Base-by-base conservation (phyloP, 2,329 filamentous ascomycete species). In the Paraphoma sp. region DNA sequence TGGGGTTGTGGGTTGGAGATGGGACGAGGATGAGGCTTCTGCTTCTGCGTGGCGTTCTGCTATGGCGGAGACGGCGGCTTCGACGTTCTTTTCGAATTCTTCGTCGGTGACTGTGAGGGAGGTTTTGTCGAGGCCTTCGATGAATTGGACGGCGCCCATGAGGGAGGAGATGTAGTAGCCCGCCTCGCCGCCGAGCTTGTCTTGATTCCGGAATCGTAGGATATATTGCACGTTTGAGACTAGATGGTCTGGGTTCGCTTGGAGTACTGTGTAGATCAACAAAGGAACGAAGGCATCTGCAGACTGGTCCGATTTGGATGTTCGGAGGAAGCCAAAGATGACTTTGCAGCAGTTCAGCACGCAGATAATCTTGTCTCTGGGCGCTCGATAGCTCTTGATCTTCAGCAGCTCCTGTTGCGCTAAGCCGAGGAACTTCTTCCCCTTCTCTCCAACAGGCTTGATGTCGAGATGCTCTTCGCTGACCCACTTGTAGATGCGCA, bases 151-250 rank as follows among this genome's bases (percentile, higher is more conserved):
- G 40, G 93, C 95, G 51, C 95, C 95, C 89, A 94, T 91, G 84
- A 99, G 80, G 7, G 95, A 98, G 31, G 94, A 98, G 53, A 99
- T 86, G 77, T 99, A 99, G 78, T 99, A 99, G 11, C 95, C 95
- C 12, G 95, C 94, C 81, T 99, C 95, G n/a, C 95, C 95, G 23
- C 91, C 91, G 1, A 99, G 87, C 76, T 98, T 98, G 51, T 99
- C 95, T 77, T 97, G 95, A 71, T 98, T 97, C 49, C 95, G 88
- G 80, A 99, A 99, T 45, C 96, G 89, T 49, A 98, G 82, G 62
- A 99, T 98, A 76, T 99, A 99, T 77, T 99, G 95, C 3, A 99
- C 92, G 75, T 99, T 99, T 56, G 93, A 97, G 28, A 98, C 93
- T 33, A 99, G 82, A 76, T 98, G 92, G 59, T 97, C 93, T 0